These are phyloP conservation scores for Amanita phalloides DNA, from an alignment of 768 basidiomycete genomes.

Conservation along the genomic window DNA sequence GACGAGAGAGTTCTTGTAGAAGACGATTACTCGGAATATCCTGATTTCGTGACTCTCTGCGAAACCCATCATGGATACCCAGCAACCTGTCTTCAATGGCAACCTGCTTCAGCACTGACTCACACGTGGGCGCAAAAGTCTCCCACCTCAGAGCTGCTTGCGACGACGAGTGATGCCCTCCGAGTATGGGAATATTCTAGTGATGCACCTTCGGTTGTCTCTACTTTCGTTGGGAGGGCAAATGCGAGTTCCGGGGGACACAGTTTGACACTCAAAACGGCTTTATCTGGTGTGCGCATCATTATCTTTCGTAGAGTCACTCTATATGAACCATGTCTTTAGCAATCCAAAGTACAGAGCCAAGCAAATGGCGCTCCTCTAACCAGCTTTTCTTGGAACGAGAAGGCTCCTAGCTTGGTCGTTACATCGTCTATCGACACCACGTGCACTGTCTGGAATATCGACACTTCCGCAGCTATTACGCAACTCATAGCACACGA, in stretches of 20 bases:
- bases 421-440: constrained; percentile 99
- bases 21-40: constrained; percentile 72
- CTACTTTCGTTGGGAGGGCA: constrained; percentile 64
- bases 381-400: constrained; percentile 97
- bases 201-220: constrained; percentile 46
- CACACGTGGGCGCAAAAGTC: constrained; percentile 64
- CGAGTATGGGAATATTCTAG: constrained; percentile 83
- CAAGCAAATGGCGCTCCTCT: constrained; percentile 80
- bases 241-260: constrained; percentile 41
- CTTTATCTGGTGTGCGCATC: constrained; percentile 66
- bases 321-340: constrained; percentile 5
- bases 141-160: constrained; percentile 67
- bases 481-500: constrained; percentile 98
- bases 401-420: constrained; percentile 79
- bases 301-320: constrained; percentile 3
- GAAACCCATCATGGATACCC: constrained; percentile 86
- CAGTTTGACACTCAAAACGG: constrained; percentile 61
- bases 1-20: constrained; percentile 85
- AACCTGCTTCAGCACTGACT: constrained; percentile 59
- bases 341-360: constrained; percentile 88
- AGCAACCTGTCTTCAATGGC: constrained; percentile 89
- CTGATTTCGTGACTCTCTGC: constrained; percentile 81
- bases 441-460: constrained; percentile 98
- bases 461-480: constrained; percentile 85
- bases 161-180: constrained; percentile 90